Conservation (phyloP, 164 flowering plant genomes). For the Platanus orientalis region DNA sequence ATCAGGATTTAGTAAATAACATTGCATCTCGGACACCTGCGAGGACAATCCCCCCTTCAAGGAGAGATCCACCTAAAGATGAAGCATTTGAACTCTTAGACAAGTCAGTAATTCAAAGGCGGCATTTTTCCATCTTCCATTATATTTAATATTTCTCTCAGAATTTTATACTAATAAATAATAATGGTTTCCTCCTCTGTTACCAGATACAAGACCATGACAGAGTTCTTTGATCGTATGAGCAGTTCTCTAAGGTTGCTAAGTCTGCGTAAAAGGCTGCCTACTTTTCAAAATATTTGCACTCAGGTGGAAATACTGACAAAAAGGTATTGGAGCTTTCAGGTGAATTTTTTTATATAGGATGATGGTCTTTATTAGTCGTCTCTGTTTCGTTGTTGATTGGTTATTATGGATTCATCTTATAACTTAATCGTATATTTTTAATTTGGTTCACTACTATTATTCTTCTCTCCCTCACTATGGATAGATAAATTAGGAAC, state of each 20-base stretch:
- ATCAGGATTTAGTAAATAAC: conserved; percentile 6
- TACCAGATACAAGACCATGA: conserved; percentile 34
- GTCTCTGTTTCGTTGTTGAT: too few relatives aligned
- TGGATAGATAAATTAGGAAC: too few relatives aligned
- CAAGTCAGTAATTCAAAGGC: conserved; percentile 27
- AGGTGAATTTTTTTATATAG: neutral
- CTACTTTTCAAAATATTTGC: conserved; percentile 53
- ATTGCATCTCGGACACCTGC: conserved; percentile 46
- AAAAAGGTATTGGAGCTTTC: conserved; percentile 39
- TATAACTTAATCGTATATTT: too few relatives aligned
- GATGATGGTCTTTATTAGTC: too few relatives aligned
- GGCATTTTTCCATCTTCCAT: neutral
- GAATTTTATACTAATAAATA: conserved; percentile 6
- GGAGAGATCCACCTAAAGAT: conserved; percentile 5
- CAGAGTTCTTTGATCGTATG: conserved; percentile 54
- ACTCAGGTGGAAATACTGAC: conserved; percentile 49
- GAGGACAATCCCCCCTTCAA: conserved; percentile 30
- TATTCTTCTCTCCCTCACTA: too few relatives aligned
- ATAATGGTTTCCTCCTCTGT: neutral
- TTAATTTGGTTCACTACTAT: too few relatives aligned
- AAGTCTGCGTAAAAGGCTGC: conserved; percentile 32
- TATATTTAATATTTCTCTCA: neutral
- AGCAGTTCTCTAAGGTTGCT: conserved; percentile 62
- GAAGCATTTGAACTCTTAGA: conserved; percentile 34
- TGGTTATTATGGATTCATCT: too few relatives aligned